Evolutionary conservation across 495 filamentous ascomycete genomes (phyloP).

Genomic region (Lepidopterella palustris): DNA sequence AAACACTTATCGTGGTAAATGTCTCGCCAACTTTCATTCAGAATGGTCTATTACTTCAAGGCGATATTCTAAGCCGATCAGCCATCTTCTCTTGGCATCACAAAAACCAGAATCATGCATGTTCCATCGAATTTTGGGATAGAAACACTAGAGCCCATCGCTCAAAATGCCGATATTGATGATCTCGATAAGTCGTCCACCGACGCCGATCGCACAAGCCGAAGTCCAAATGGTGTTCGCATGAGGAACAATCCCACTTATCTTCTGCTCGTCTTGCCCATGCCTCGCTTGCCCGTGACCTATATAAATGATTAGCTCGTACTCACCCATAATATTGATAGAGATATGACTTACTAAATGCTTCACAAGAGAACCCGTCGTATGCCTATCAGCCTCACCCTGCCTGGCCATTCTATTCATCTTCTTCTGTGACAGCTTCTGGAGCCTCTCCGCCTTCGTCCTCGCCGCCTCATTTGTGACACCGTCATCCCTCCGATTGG

Average conservation of each 20-base stretch:
- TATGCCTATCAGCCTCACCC: conserved; percentile 95
- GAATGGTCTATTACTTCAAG: no score
- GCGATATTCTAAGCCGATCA: no score
- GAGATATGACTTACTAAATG: conserved; percentile 63
- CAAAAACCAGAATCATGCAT: no score
- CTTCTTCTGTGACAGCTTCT: conserved; percentile 89
- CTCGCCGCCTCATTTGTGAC: conserved; percentile 53
- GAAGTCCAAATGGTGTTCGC: no score
- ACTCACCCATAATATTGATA: neutral
- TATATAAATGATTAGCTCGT: conserved; percentile 38
- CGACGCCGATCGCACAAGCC: no score
- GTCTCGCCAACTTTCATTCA: no score
- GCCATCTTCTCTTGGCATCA: no score
- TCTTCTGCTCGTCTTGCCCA: conserved; percentile 50
- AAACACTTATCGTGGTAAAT: no score
- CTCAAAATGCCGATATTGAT: no score
- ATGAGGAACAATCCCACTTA: conserved; percentile 27
- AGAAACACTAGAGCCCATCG: no score
- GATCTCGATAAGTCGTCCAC: no score
- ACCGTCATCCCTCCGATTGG: conserved; percentile 80
- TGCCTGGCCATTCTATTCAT: conserved; percentile 96
- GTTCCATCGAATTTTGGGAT: no score
- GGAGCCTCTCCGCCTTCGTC: conserved; percentile 72
- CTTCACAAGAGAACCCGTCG: conserved; percentile 71
- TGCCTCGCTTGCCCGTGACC: conserved; percentile 54